Conservation (phyloP, 2,329 filamentous ascomycete genomes). For the Cyanodermella asteris region DNA sequence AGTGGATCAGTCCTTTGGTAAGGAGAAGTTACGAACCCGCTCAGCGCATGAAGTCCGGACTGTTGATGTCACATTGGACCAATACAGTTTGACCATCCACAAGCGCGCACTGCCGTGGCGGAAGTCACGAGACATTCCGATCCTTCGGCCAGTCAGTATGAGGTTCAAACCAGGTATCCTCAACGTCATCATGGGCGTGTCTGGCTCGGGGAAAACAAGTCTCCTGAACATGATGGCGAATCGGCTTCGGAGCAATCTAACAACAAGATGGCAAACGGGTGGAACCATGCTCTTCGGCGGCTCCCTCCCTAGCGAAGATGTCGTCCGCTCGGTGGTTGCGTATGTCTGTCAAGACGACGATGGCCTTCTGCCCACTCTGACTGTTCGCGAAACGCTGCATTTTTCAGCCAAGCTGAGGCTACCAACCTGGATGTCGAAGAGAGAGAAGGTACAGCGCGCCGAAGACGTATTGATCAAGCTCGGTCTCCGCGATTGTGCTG, state of each 20-base stretch:
- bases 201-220: slow-evolving; percentile 55
- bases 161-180: slow-evolving; percentile 46
- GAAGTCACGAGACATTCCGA: slow-evolving; percentile 19
- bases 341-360: slow-evolving; percentile 66
- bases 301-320: slow-evolving; percentile 41
- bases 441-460: slow-evolving; percentile 44
- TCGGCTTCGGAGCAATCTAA: slow-evolving; percentile 37
- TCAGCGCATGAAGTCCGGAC: slow-evolving; percentile 33
- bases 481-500: slow-evolving; percentile 57
- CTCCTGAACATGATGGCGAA: slow-evolving; percentile 52
- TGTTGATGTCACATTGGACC: slow-evolving; percentile 42
- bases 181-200: slow-evolving; percentile 64
- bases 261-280: slow-evolving; percentile 37
- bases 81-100: slow-evolving; percentile 41
- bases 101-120: slow-evolving; percentile 34
- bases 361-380: slow-evolving; percentile 49
- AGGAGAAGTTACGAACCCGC: slow-evolving; percentile 41
- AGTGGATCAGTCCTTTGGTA: slow-evolving; percentile 43
- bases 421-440: slow-evolving; percentile 45
- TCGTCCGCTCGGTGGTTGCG: slow-evolving; percentile 49
- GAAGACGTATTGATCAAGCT: slow-evolving; percentile 54
- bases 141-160: slow-evolving; percentile 44
- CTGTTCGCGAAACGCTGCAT: slow-evolving; percentile 50
- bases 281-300: slow-evolving; percentile 51
- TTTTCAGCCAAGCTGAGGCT: slow-evolving; percentile 52